A percentile compares a stretch with the other conserved stretches of the same genome.
phyloP scores from a whole-genome alignment of 2,329 filamentous ascomycete genomes.

The Gyromitra esculenta region DNA sequence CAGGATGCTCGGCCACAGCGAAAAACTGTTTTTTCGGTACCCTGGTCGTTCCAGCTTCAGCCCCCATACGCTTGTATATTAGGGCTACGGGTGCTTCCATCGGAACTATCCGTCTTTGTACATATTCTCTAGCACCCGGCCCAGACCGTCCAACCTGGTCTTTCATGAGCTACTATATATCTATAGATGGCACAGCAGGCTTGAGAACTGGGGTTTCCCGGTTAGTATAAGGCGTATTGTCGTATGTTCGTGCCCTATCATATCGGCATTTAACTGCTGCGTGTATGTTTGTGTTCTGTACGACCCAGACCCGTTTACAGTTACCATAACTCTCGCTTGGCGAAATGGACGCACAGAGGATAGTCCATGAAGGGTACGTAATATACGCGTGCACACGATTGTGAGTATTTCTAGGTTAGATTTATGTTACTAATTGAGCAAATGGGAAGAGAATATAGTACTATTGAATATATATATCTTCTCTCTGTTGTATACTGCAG shows the following conservation, averaged over 20 bases:
- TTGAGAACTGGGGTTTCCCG: neutral
- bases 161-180: neutral
- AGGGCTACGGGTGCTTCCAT: neutral
- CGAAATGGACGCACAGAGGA: neutral
- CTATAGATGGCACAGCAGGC: neutral
- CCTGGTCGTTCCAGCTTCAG: neutral
- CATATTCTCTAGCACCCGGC: neutral
- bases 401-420: too few relatives aligned
- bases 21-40: conserved; percentile 3
- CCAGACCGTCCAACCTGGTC: neutral
- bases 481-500: neutral
- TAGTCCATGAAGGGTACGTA: too few relatives aligned
- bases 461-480: neutral
- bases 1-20: neutral
- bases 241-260: neutral
- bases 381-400: too few relatives aligned
- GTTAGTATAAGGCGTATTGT: neutral
- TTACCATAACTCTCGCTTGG: neutral
- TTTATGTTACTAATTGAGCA: too few relatives aligned
- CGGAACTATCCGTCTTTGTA: neutral
- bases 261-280: neutral
- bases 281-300: neutral
- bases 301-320: neutral
- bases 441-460: neutral
- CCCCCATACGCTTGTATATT: conserved; percentile 1